Percentiles rank a stretch among this genome's conserved stretches.
These are phyloP conservation scores for Dactylonectria estremocensis DNA, from an alignment of 2,329 filamentous ascomycete genomes.

Conservation along the genomic window DNA sequence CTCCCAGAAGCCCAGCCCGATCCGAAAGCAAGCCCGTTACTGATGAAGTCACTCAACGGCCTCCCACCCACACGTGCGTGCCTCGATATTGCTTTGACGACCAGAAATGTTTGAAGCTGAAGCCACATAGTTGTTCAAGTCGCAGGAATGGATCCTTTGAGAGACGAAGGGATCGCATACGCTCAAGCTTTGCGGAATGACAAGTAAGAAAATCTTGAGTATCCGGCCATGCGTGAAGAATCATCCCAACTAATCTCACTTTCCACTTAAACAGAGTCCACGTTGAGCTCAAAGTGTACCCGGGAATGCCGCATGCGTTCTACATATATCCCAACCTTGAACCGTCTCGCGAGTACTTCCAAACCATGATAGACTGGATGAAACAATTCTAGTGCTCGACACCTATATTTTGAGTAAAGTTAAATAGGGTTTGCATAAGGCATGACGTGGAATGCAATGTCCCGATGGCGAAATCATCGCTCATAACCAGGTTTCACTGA, in stretches of 20 bases:
- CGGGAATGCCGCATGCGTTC: conserved; percentile 28
- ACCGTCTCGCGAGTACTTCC: conserved; percentile 9
- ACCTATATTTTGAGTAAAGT: too few relatives aligned
- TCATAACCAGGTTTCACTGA: too few relatives aligned
- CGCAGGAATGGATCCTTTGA: conserved; percentile 24
- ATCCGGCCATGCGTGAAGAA: neutral
- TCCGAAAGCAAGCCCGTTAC: conserved; percentile 13
- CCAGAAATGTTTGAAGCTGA: too few relatives aligned
- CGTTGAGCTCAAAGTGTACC: conserved; percentile 10
- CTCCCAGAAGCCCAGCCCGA: conserved; percentile 10
- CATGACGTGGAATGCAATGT: too few relatives aligned
- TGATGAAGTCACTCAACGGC: conserved; percentile 7
- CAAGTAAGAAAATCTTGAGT: neutral
- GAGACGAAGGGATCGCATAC: conserved; percentile 30
- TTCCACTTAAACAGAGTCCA: conserved; percentile 1
- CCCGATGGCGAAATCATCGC: too few relatives aligned
- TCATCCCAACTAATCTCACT: neutral
- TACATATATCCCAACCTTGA: conserved; percentile 21
- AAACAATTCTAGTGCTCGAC: neutral
- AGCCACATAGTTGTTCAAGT: conserved; percentile 18
- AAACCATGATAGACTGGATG: conserved; percentile 21
- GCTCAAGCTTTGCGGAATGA: conserved; percentile 5
- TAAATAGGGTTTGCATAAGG: too few relatives aligned
- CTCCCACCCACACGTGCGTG: conserved; percentile 23
- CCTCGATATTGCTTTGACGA: neutral